These are phyloP conservation scores for Eurotiales sp. DNA, from an alignment of 2,329 filamentous ascomycete species.

Conservation along the genomic window DNA sequence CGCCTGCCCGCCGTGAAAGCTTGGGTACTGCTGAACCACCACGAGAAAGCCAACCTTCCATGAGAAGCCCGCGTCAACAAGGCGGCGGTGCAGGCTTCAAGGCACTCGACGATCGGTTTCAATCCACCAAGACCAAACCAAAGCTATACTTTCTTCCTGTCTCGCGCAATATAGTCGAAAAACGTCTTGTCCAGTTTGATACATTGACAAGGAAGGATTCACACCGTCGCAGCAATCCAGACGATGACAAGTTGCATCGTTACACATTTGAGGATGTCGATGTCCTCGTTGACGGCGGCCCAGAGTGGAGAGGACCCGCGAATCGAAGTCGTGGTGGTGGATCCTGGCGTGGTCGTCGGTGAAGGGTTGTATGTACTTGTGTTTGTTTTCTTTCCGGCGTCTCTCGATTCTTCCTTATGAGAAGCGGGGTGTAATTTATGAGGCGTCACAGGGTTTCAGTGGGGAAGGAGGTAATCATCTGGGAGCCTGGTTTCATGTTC, in stretches of 20 bases:
- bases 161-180: constrained; percentile 58
- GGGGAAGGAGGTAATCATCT: no score
- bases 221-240: constrained; percentile 27
- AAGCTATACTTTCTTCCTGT: constrained; percentile 66
- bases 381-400: no score
- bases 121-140: constrained; percentile 58
- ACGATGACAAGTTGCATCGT: constrained; percentile 58
- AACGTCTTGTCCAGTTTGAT: constrained; percentile 60
- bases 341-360: constrained; percentile 17
- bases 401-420: no score
- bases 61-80: constrained; percentile 10
- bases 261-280: constrained; percentile 70
- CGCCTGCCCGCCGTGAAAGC: constrained; percentile 25
- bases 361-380: no score
- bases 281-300: constrained; percentile 66
- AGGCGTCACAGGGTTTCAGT: no score
- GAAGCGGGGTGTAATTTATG: no score
- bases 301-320: constrained; percentile 56
- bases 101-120: constrained; percentile 59
- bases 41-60: constrained; percentile 22
- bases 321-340: constrained; percentile 38
- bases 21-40: constrained; percentile 18
- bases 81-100: constrained; percentile 46
- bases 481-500: no score
- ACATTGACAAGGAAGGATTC: constrained; percentile 38